Base-by-base conservation (phyloP, 2,329 filamentous ascomycete species). In the Colletotrichum orbiculare region DNA sequence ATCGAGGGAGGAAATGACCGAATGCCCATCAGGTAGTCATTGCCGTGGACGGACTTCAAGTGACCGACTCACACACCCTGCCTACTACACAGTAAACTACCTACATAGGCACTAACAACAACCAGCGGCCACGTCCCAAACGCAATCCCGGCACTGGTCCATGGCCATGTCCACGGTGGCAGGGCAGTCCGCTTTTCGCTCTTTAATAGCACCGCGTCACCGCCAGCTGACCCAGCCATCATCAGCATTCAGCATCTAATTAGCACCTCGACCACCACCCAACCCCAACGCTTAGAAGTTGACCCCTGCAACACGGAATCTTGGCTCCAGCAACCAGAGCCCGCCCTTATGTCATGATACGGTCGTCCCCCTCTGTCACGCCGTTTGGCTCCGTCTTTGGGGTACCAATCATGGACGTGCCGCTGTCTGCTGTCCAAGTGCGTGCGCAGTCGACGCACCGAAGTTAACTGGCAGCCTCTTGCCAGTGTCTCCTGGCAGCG, bases 291-390 rank as follows among this genome's bases (percentile, higher is more conserved):
- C n/a, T 50, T 39, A 45, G 49, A 47, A 35, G 50, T 60, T 15
- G 38, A 64, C 52, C 64, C 64, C 64, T 66, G 64, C 60, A 43
- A 13, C 15, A 13, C 37, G 34, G 41, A 25, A 37, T 35, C 61
- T 55, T 61, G 61, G 55, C 56, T 49, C 43, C 49, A 53, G 37
- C 43, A 35, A 17, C 38, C n/a, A 39, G 35, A 49, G 33, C 50
- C 42, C 38, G 42, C 35, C 43, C 60, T 47, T 54, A 62, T 62
- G 52, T 62, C 62, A 65, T 62, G 58, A 60, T 52, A 65, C 62
- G 25, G 58, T 62, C 62, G 58, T 62, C 62, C 46, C 37, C 43
- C 48, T 41, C 42, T 52, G 62, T 41, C 62, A 65, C 62, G 52
- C 41, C 62, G 62, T 65, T 61, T 65, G 46, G 62, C 17, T 49